phyloP scores from a whole-genome alignment of 345 rosid species.

The Linum trigynum region DNA sequence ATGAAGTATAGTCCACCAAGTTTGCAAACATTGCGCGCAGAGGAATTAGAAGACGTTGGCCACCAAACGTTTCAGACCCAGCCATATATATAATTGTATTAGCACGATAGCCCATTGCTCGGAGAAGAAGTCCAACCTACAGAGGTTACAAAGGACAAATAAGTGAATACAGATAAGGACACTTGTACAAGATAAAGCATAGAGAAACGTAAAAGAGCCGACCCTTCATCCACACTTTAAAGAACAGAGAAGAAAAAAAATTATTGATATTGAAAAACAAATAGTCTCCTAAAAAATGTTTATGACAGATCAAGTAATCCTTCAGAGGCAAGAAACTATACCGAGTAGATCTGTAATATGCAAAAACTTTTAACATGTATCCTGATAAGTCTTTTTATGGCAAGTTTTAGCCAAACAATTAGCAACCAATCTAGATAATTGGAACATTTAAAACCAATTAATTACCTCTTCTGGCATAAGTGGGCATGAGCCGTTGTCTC shows the following conservation, averaged over 20 bases:
- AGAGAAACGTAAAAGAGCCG: not conserved
- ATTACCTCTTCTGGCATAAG: constrained; percentile 96
- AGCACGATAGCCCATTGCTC: constrained; percentile 83
- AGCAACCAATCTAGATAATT: constrained; percentile 7
- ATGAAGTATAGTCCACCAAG: constrained; percentile 62
- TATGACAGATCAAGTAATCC: not conserved
- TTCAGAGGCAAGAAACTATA: not conserved
- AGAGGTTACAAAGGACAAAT: constrained; percentile 14
- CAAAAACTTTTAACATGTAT: not conserved
- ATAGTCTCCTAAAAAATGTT: not conserved
- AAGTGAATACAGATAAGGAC: not conserved
- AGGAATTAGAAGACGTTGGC: constrained; percentile 86
- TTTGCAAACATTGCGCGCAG: constrained; percentile 83
- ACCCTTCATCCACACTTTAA: not conserved
- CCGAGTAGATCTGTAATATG: not conserved
- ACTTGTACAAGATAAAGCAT: not conserved
- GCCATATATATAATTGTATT: constrained; percentile 81
- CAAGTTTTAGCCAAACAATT: no score
- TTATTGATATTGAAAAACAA: not conserved
- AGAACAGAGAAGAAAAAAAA: not conserved
- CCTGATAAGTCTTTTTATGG: not conserved
- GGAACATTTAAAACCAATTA: not conserved
- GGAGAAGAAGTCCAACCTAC: constrained; percentile 91
- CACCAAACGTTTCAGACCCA: constrained; percentile 93
- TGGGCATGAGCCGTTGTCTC: constrained; percentile 86